phyloP scores from a whole-genome alignment of 164 flowering plant genomes.

The Vitis labrusca region DNA sequence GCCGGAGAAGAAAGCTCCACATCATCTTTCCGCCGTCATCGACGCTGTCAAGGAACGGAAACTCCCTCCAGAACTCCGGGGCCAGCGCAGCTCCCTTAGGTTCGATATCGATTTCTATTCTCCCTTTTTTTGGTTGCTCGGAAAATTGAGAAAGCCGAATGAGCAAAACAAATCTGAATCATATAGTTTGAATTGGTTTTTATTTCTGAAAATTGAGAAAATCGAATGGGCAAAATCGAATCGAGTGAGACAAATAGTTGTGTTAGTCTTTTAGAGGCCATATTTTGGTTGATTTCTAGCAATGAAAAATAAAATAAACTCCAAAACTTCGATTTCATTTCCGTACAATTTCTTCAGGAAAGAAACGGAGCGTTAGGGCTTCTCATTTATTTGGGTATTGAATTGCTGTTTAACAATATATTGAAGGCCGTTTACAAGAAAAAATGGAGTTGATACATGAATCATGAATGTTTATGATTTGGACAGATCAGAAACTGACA shows the following conservation, averaged over 20 bases:
- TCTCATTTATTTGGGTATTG: too few relatives aligned
- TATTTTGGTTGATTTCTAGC: too few relatives aligned
- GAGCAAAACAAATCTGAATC: neutral
- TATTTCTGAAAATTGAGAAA: too few relatives aligned
- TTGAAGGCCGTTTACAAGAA: too few relatives aligned
- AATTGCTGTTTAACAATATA: too few relatives aligned
- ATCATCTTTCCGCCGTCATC: conserved; percentile 68
- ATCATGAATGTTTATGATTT: conserved; percentile 3
- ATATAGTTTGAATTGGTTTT: neutral
- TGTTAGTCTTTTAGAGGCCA: too few relatives aligned
- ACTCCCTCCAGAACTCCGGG: conserved; percentile 91
- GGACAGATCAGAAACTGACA: conserved; percentile 87
- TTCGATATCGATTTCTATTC: conserved; percentile 3
- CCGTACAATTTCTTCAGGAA: neutral
- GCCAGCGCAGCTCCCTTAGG: conserved; percentile 69
- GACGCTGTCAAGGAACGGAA: conserved; percentile 84
- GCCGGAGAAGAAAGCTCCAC: conserved; percentile 45
- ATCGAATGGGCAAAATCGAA: too few relatives aligned
- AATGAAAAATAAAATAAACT: too few relatives aligned
- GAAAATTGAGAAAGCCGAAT: neutral
- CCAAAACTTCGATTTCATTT: too few relatives aligned
- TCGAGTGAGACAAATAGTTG: too few relatives aligned
- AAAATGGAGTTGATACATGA: neutral
- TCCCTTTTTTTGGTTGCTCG: neutral
- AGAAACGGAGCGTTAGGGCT: neutral